Percentiles rank a stretch among this genome's conserved stretches.
These are phyloP conservation scores for Cryptococcus depauperatus DNA, from an alignment of 1,284 basidiomycete species.

Conservation along the genomic window DNA sequence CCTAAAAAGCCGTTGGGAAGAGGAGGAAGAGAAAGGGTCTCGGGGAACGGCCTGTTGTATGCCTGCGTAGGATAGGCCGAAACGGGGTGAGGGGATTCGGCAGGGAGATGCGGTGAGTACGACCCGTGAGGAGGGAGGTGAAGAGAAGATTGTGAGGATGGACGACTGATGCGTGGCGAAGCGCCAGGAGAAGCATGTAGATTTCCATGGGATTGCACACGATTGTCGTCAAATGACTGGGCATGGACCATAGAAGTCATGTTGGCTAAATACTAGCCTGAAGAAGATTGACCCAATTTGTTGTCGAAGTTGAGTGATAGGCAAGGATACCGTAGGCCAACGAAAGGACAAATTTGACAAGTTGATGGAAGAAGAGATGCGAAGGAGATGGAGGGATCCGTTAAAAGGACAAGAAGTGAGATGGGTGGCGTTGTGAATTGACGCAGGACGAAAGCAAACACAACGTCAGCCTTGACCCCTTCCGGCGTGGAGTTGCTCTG, in stretches of 20 bases:
- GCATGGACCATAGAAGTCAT: constrained; percentile 22
- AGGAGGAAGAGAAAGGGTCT: constrained; percentile 14
- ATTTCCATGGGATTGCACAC: constrained; percentile 22
- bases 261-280: neutral
- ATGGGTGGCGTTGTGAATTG: constrained; percentile 4
- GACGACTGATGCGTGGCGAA: constrained; percentile 24
- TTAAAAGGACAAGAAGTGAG: constrained; percentile 15
- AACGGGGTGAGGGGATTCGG: constrained; percentile 11
- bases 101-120: constrained; percentile 20
- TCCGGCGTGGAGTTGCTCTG: no score
- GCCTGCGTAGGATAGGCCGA: constrained; percentile 13
- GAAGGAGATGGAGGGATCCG: constrained; percentile 13
- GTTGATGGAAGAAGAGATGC: constrained; percentile 2
- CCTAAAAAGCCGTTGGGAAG: constrained; percentile 1
- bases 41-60: constrained; percentile 14
- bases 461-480: constrained; percentile 13
- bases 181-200: constrained; percentile 20
- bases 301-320: no score
- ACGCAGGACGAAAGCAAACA: neutral
- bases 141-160: constrained; percentile 26
- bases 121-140: constrained; percentile 17
- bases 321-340: constrained; percentile 7
- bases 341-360: constrained; percentile 20
- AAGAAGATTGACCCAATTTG: no score
- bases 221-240: constrained; percentile 17